Percentiles rank a stretch among this genome's conserved stretches.
phyloP scores from a whole-genome alignment of 495 filamentous ascomycete genomes.

The Parathielavia hyrcaniae region DNA sequence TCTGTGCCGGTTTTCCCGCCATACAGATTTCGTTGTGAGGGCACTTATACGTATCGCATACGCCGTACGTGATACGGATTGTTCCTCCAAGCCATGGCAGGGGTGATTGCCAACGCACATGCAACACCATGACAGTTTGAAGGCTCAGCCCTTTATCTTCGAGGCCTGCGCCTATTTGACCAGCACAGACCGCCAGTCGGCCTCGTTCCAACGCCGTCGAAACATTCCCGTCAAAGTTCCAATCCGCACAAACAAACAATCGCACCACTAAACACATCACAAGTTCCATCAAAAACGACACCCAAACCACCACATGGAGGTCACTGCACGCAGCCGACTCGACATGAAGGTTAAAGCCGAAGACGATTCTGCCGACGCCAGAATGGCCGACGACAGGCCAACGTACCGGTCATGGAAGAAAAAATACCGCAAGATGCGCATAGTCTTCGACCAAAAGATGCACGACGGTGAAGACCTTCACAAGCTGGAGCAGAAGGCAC shows the following conservation, averaged over 20 bases:
- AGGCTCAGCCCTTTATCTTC: background rate
- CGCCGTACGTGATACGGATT: no score
- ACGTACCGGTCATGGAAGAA: constrained; percentile 58
- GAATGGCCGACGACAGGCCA: constrained; percentile 33
- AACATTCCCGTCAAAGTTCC: background rate
- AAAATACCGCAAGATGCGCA: constrained; percentile 90
- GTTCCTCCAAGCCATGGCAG: background rate
- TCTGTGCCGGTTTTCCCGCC: no score
- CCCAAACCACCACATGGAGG: constrained; percentile 24
- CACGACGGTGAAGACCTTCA: constrained; percentile 70
- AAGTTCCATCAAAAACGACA: background rate
- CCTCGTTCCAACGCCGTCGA: background rate
- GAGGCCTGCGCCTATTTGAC: background rate
- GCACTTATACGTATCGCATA: no score
- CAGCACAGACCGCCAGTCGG: constrained; percentile 1
- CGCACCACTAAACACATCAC: background rate
- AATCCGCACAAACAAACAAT: constrained; percentile 5
- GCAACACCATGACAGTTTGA: constrained; percentile 11
- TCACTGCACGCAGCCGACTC: constrained; percentile 21
- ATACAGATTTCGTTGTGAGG: no score
- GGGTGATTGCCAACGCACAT: constrained; percentile 4
- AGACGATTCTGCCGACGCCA: constrained; percentile 32
- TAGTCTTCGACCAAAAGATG: constrained; percentile 78
- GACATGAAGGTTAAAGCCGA: constrained; percentile 29
- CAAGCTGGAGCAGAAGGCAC: constrained; percentile 68